Percentiles rank a stretch among this genome's conserved stretches.
Evolutionary conservation across 2,329 filamentous ascomycete species (phyloP).

Genomic region (Trichoderma brevicompactum): DNA sequence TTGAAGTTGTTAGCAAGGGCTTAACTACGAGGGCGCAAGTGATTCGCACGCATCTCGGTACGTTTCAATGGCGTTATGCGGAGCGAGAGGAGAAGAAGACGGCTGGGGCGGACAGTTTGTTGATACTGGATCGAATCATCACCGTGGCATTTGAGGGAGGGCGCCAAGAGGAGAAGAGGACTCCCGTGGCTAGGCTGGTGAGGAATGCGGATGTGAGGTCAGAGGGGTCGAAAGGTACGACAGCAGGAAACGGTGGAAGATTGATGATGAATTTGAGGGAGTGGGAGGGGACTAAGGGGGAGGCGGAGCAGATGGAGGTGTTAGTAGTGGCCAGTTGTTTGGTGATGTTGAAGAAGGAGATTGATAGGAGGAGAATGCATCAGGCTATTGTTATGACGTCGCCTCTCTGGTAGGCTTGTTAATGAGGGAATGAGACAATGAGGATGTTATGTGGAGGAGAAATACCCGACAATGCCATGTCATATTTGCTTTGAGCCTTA

Average conservation of each 20-base stretch:
- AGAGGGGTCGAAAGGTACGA: constrained; percentile 43
- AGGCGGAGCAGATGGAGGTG: constrained; percentile 49
- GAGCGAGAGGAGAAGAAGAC: constrained; percentile 51
- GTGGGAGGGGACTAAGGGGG: constrained; percentile 43
- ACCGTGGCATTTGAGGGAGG: constrained; percentile 39
- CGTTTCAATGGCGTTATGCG: constrained; percentile 62
- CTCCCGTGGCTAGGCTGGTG: constrained; percentile 49
- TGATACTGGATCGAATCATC: constrained; percentile 57
- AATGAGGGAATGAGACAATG: constrained; percentile 22
- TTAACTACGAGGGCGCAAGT: constrained; percentile 52
- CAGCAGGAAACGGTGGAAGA: constrained; percentile 57
- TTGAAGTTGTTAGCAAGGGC: constrained; percentile 41
- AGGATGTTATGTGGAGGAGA: neutral
- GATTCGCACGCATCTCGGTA: constrained; percentile 54
- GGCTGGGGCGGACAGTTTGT: constrained; percentile 46
- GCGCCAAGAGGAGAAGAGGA: constrained; percentile 39
- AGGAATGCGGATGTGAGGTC: constrained; percentile 48
- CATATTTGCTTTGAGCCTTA: neutral
- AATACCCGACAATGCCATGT: neutral
- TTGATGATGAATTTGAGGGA: constrained; percentile 49
- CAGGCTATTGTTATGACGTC: constrained; percentile 52
- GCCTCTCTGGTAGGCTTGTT: neutral
- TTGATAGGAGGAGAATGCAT: constrained; percentile 59
- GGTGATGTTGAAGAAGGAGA: constrained; percentile 68
- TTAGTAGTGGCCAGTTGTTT: constrained; percentile 61